These are phyloP conservation scores for Neofusicoccum kwambonambiense DNA, from an alignment of 2,329 filamentous ascomycete species.

Conservation along the genomic window DNA sequence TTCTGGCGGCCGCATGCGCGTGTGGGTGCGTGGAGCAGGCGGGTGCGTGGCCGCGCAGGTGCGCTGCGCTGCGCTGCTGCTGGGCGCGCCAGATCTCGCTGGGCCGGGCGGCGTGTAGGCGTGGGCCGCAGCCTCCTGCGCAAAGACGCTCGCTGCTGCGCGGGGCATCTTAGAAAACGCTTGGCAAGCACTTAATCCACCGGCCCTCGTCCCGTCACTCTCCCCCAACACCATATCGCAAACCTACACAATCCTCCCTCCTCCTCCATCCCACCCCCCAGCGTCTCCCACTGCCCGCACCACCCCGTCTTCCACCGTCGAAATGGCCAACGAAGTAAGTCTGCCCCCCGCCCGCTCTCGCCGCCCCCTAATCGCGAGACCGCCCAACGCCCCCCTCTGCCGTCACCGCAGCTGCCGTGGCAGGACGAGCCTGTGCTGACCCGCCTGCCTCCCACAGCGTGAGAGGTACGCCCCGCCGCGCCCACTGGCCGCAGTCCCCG, in stretches of 20 bases:
- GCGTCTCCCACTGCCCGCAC: conserved; percentile 26
- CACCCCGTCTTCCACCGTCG: conserved; percentile 30
- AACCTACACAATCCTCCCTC: conserved; percentile 15
- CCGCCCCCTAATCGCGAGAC: conserved; percentile 31
- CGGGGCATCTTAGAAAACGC: conserved; percentile 10
- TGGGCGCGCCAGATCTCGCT: neutral
- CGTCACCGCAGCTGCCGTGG: conserved; percentile 4
- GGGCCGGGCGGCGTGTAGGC: conserved; percentile 2
- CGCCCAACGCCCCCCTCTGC: conserved; percentile 29
- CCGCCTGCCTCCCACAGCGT: conserved; percentile 39
- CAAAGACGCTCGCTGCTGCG: conserved; percentile 4
- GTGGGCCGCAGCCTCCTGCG: conserved; percentile 5
- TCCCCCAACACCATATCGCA: conserved; percentile 21
- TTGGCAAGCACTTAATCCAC: conserved; percentile 18
- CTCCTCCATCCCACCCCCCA: conserved; percentile 25
- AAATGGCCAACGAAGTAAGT: conserved; percentile 65
- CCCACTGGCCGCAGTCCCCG: conserved; percentile 21
- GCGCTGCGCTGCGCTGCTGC: neutral
- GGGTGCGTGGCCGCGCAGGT: neutral
- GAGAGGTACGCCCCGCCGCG: conserved; percentile 44
- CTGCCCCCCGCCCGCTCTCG: conserved; percentile 31
- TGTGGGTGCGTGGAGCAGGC: neutral
- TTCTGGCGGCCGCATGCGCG: neutral
- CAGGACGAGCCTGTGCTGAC: conserved; percentile 32
- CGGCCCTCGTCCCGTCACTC: conserved; percentile 16